phyloP scores from a whole-genome alignment of 331 rosid species.

The Erythrophleum ivorense region DNA sequence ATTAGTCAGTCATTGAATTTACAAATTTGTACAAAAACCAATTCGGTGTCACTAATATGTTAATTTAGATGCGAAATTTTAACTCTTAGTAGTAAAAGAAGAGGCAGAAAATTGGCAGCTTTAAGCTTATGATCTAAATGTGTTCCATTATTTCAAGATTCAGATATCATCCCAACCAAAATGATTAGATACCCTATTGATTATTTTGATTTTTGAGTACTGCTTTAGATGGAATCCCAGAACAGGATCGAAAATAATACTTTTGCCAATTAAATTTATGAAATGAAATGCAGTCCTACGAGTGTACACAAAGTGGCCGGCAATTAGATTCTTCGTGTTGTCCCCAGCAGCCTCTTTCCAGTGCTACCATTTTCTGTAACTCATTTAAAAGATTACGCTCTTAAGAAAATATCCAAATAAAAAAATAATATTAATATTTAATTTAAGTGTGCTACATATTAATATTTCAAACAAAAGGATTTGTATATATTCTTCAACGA shows the following conservation, averaged over 20 bases:
- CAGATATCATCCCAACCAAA: not conserved
- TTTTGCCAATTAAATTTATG: constrained; percentile 20
- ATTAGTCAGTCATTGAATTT: not conserved
- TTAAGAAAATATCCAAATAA: not conserved
- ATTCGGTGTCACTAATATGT: not conserved
- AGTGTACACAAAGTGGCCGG: constrained; percentile 7
- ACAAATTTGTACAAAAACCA: no score
- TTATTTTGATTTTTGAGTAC: constrained; percentile 2
- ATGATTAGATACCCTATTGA: constrained; percentile 21
- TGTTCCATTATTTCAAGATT: not conserved
- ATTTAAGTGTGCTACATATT: no score
- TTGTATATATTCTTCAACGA: no score
- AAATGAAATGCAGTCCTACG: constrained; percentile 12
- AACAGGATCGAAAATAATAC: constrained; percentile 43
- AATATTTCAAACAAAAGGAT: no score
- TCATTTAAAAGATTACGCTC: not conserved
- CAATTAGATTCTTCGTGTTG: constrained; percentile 45
- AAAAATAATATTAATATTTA: no score
- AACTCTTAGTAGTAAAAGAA: not conserved
- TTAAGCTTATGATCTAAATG: not conserved
- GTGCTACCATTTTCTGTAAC: constrained; percentile 10
- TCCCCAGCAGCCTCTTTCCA: constrained; percentile 32
- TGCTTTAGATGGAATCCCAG: constrained; percentile 38
- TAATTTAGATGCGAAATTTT: not conserved
- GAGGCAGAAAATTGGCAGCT: no score